phyloP scores from a whole-genome alignment of 352 stramenopile genomes.

The Globisporangium solare region DNA sequence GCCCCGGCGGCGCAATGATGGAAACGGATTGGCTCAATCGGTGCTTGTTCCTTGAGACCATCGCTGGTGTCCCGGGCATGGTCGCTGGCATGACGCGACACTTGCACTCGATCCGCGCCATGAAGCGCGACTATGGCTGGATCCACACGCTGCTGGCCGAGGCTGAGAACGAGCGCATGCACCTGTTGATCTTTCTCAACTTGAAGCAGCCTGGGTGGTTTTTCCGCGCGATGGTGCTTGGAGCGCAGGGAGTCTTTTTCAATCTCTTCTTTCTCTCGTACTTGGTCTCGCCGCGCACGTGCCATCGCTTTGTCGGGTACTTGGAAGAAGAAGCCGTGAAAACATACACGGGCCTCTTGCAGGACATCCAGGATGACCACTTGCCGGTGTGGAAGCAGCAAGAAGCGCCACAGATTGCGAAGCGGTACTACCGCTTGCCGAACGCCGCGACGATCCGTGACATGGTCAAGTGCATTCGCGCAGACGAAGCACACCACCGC shows the following conservation, averaged over 20 bases:
- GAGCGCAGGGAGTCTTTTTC: slow-evolving; percentile 83
- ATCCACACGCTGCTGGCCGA: slow-evolving; percentile 90
- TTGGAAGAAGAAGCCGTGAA: slow-evolving; percentile 90
- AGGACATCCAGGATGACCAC: slow-evolving; percentile 85
- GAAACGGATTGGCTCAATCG: slow-evolving; percentile 61
- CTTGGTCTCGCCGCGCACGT: slow-evolving; percentile 81
- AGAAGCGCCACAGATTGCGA: slow-evolving; percentile 65
- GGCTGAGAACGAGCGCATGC: slow-evolving; percentile 92
- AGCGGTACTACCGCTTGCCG: slow-evolving; percentile 74
- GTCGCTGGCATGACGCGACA: slow-evolving; percentile 67
- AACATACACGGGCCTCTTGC: slow-evolving; percentile 90
- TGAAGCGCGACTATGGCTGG: slow-evolving; percentile 84
- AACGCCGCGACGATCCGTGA: slow-evolving; percentile 52
- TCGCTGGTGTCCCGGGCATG: slow-evolving; percentile 71
- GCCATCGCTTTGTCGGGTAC: slow-evolving; percentile 91
- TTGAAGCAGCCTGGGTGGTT: slow-evolving; percentile 79
- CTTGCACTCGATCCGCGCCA: slow-evolving; percentile 71
- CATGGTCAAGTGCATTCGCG: slow-evolving; percentile 64
- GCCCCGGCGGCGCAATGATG: slow-evolving; percentile 45
- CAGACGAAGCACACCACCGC: slow-evolving; percentile 74
- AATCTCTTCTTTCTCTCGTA: slow-evolving; percentile 84
- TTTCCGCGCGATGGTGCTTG: slow-evolving; percentile 75
- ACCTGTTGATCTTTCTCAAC: slow-evolving; percentile 88
- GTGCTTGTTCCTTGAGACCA: slow-evolving; percentile 73
- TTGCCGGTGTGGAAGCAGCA: slow-evolving; percentile 60